These are phyloP conservation scores for Fonsecaea pedrosoi DNA, from an alignment of 2,329 filamentous ascomycete species.

Conservation along the genomic window DNA sequence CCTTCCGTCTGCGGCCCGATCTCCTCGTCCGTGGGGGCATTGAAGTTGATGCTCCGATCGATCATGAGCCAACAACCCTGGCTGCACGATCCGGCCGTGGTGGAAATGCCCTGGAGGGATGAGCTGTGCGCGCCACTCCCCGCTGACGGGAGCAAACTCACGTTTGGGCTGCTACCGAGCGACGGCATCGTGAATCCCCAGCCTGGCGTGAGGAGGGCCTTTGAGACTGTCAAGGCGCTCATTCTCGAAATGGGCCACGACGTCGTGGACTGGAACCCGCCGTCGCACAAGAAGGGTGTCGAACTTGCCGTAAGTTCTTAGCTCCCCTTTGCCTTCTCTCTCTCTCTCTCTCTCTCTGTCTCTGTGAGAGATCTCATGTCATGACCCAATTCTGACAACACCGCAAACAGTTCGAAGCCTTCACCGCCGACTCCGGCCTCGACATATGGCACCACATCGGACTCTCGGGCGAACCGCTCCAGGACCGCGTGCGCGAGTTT, in stretches of 20 bases:
- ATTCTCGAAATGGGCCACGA: constrained; percentile 42
- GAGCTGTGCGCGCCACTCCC: constrained; percentile 43
- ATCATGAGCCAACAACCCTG: constrained; percentile 55
- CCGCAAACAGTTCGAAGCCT: constrained; percentile 5
- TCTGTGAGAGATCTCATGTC: too few species aligned
- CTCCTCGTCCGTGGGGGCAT: constrained; percentile 57
- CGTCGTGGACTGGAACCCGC: constrained; percentile 58
- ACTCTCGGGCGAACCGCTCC: constrained; percentile 54
- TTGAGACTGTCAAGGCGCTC: constrained; percentile 41
- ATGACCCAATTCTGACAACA: neutral
- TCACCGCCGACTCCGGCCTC: constrained; percentile 56
- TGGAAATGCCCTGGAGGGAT: constrained; percentile 62
- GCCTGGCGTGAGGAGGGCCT: constrained; percentile 63
- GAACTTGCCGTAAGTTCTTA: neutral
- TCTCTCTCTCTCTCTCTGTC: too few species aligned
- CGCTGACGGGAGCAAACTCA: constrained; percentile 46
- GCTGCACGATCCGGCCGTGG: constrained; percentile 59
- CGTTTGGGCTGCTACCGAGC: constrained; percentile 67
- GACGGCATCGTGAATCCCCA: constrained; percentile 66
- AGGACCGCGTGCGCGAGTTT: neutral
- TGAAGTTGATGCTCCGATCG: constrained; percentile 43
- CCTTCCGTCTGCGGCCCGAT: constrained; percentile 61
- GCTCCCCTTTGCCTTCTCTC: neutral
- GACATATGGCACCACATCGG: constrained; percentile 58
- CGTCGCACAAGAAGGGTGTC: constrained; percentile 43